phyloP scores from a whole-genome alignment of 2,329 filamentous ascomycete species.

The Colletotrichum gigasporum region DNA sequence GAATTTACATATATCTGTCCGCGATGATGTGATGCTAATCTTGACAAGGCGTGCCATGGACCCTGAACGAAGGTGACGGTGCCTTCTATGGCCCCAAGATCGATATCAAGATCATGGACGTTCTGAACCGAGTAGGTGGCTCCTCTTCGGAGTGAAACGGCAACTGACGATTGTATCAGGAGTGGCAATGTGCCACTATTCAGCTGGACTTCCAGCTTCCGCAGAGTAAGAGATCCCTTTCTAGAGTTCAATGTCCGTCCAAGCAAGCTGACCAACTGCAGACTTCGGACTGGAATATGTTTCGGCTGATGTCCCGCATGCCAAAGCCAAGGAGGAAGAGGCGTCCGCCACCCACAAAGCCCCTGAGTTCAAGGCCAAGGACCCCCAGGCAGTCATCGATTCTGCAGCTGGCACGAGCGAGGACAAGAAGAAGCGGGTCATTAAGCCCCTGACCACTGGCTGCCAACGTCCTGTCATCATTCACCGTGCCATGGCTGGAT shows the following conservation, averaged over 20 bases:
- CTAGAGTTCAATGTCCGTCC: background rate
- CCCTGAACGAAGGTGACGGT: conserved; percentile 92
- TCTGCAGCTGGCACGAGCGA: conserved; percentile 53
- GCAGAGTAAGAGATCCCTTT: conserved; percentile 11
- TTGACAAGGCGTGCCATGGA: conserved; percentile 64
- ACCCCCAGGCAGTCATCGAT: conserved; percentile 38
- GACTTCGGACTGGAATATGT: conserved; percentile 91
- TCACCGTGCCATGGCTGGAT: conserved; percentile 84
- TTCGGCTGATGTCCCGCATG: conserved; percentile 69
- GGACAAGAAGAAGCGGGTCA: conserved; percentile 42
- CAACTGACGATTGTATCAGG: conserved; percentile 15
- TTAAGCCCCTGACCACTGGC: conserved; percentile 68
- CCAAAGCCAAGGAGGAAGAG: conserved; percentile 45
- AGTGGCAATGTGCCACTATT: conserved; percentile 89
- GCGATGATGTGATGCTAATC: conserved; percentile 42
- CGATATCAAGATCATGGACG: conserved; percentile 93
- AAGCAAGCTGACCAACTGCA: conserved; percentile 51
- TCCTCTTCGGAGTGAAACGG: background rate
- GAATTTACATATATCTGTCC: background rate
- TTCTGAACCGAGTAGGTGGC: conserved; percentile 75
- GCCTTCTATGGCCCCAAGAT: conserved; percentile 99
- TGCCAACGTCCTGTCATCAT: conserved; percentile 88
- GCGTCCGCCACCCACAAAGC: conserved; percentile 38
- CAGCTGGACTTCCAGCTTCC: conserved; percentile 84
- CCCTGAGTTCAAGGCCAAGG: conserved; percentile 45